Evolutionary conservation across 1,284 basidiomycete species (phyloP).

Genomic region (Meira nashicola): DNA sequence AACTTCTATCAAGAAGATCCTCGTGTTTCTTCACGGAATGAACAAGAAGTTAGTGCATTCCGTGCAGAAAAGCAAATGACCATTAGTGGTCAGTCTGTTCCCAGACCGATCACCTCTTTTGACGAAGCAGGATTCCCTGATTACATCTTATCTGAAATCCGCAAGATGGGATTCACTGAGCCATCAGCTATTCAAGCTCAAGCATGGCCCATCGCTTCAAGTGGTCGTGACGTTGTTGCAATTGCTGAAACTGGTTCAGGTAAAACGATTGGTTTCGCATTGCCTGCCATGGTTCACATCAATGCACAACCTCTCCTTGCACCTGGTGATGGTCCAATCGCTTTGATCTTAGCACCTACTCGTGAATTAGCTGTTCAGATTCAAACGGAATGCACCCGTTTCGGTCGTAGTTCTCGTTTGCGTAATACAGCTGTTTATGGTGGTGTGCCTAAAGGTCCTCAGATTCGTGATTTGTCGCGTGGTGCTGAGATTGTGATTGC

Average conservation of each 20-base stretch:
- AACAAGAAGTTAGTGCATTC: constrained; percentile 84
- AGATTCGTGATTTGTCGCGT: constrained; percentile 93
- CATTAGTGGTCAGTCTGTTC: constrained; percentile 82
- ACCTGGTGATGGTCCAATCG: constrained; percentile 94
- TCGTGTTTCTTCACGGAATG: constrained; percentile 70
- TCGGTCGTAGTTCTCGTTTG: constrained; percentile 92
- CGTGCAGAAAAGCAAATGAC: constrained; percentile 78
- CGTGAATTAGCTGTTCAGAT: constrained; percentile 98
- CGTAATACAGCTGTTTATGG: constrained; percentile 98
- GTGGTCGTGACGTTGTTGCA: constrained; percentile 87
- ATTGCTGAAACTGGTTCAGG: constrained; percentile 63
- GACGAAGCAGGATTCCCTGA: constrained; percentile 95
- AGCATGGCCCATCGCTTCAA: constrained; percentile 95
- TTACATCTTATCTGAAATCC: constrained; percentile 88
- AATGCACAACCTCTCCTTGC: constrained; percentile 93
- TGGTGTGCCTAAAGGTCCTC: constrained; percentile 95
- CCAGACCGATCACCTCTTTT: constrained; percentile 83
- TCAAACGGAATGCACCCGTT: constrained; percentile 96
- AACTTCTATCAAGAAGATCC: constrained; percentile 97
- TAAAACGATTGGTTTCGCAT: constrained; percentile 92
- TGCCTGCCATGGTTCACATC: constrained; percentile 98
- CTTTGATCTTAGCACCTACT: constrained; percentile 91
- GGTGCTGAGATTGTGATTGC: constrained; percentile 95
- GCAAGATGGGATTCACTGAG: constrained; percentile 79
- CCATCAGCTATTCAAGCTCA: constrained; percentile 97